These are phyloP conservation scores for Cardiospermum halicacabum DNA, from an alignment of 345 rosid species.

Conservation along the genomic window DNA sequence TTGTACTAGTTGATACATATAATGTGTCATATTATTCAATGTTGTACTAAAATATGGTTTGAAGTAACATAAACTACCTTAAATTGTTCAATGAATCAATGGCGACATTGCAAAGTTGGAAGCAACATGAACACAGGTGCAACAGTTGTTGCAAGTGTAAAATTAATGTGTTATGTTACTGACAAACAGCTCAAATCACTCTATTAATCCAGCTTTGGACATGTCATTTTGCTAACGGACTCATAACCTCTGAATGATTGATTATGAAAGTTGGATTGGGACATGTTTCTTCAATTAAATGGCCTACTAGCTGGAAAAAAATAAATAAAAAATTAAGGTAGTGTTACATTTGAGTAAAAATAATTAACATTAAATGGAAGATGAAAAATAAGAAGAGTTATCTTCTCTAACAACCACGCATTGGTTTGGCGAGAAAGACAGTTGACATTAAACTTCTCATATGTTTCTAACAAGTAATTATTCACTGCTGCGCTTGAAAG, in stretches of 20 bases:
- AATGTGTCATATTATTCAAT: too few species aligned
- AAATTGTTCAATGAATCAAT: constrained; percentile 79
- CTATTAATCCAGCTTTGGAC: constrained; percentile 59
- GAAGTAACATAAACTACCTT: constrained; percentile 39
- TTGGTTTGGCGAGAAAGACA: neutral
- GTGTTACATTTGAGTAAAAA: too few species aligned
- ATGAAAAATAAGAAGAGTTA: neutral
- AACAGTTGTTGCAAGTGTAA: neutral
- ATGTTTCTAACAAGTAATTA: neutral
- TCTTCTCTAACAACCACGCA: neutral
- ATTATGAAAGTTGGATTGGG: constrained; percentile 86
- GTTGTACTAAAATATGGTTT: too few species aligned
- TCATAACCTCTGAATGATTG: constrained; percentile 85
- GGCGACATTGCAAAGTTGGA: constrained; percentile 83
- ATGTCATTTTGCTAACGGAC: constrained; percentile 83
- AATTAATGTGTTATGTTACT: constrained; percentile 72
- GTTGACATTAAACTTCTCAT: neutral
- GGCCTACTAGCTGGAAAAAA: constrained; percentile 78
- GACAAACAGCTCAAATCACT: constrained; percentile 78
- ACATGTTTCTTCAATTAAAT: constrained; percentile 79
- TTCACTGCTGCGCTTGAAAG: neutral
- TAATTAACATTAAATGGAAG: too few species aligned
- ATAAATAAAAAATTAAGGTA: too few species aligned
- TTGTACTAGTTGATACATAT: constrained; percentile 42
- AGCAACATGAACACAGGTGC: neutral